A percentile compares a stretch with the other conserved stretches of the same genome.
Conservation (phyloP, 768 basidiomycete genomes). For the Coprinellus aureogranulatus region DNA sequence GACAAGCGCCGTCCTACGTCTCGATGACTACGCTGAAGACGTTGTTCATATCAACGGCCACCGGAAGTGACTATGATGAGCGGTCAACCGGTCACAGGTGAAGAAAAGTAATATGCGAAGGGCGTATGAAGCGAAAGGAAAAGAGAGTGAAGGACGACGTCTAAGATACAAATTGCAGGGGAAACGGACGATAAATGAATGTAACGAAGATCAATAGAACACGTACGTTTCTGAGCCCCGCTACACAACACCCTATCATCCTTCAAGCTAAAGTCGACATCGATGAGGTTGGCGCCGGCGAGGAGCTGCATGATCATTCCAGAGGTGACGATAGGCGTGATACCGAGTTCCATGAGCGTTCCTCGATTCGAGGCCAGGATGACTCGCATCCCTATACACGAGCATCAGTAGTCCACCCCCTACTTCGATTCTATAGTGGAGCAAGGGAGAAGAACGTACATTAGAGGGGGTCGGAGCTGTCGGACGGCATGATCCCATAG, state of each 20-base stretch:
- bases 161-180: no score
- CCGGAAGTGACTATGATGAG: no score
- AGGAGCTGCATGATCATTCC: conserved; percentile 99
- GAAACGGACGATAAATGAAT: no score
- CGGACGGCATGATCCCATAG: conserved; percentile 99
- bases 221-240: conserved; percentile 93
- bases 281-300: conserved; percentile 95
- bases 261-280: conserved; percentile 95
- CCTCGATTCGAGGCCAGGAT: conserved; percentile 98
- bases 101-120: no score
- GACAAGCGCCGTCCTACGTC: no score
- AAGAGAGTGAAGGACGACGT: not conserved
- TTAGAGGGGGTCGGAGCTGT: conserved; percentile 98
- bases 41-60: no score
- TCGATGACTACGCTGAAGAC: no score
- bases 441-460: conserved; percentile 36
- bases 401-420: no score
- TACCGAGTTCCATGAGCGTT: conserved; percentile 98
- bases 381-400: conserved; percentile 74
- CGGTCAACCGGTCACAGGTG: no score
- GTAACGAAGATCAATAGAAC: not conserved
- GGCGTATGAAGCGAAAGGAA: not conserved
- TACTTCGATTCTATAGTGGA: no score
- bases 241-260: conserved; percentile 95
- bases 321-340: conserved; percentile 94